phyloP scores from a whole-genome alignment of 257 asterid species.

The Agastache rugosa region DNA sequence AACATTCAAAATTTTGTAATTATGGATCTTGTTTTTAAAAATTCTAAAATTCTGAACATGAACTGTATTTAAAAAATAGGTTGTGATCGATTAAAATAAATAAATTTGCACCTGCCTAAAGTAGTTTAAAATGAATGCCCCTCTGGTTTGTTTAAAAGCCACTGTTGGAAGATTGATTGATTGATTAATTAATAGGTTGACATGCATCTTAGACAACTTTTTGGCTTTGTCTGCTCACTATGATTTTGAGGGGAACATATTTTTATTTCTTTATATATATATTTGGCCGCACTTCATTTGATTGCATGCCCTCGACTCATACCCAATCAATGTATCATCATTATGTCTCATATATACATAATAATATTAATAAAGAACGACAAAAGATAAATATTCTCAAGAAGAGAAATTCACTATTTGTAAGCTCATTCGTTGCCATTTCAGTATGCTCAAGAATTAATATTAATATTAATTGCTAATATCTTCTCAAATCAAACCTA shows the following conservation, averaged over 20 bases:
- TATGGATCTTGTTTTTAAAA: too few species aligned
- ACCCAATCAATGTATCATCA: constrained; percentile 3
- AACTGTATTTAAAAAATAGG: neutral
- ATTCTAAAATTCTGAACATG: neutral
- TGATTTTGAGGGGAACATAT: neutral
- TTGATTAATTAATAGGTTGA: neutral
- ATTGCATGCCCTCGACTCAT: neutral
- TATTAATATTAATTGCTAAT: too few species aligned
- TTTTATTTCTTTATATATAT: neutral
- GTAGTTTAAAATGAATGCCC: neutral
- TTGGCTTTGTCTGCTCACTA: neutral
- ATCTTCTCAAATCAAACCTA: too few species aligned
- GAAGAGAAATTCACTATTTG: too few species aligned
- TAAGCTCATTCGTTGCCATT: too few species aligned
- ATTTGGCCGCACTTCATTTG: neutral
- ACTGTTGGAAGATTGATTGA: neutral
- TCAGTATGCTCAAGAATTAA: too few species aligned
- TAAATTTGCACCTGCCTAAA: neutral
- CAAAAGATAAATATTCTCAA: too few species aligned
- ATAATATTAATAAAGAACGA: too few species aligned
- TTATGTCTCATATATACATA: neutral
- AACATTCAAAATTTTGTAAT: too few species aligned
- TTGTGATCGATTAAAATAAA: neutral
- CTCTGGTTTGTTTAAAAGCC: neutral
- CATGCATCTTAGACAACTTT: constrained; percentile 1